These are phyloP conservation scores for Auricularia sp. DNA, from an alignment of 768 basidiomycete genomes.

Conservation along the genomic window DNA sequence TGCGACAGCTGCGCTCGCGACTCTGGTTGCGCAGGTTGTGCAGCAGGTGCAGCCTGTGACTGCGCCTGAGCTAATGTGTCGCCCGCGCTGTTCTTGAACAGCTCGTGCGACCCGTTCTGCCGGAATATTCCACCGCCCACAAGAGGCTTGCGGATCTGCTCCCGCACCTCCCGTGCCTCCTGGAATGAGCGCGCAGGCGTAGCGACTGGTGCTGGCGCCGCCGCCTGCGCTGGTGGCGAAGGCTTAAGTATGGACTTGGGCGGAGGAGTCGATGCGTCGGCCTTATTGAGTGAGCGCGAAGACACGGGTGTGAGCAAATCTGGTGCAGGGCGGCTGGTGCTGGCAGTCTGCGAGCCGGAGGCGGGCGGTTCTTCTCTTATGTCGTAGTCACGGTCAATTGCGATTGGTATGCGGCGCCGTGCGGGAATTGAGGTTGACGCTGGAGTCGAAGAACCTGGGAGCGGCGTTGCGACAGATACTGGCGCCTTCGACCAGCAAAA, in stretches of 20 bases:
- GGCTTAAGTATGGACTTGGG: conserved; percentile 8
- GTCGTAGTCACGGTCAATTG: conserved; percentile 2
- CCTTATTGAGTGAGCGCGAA: background rate
- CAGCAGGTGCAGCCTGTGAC: conserved; percentile 3
- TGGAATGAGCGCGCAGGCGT: conserved; percentile 32
- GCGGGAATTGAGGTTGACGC: background rate
- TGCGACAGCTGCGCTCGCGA: conserved; percentile 3
- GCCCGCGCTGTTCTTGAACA: conserved; percentile 31
- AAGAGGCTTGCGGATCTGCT: conserved; percentile 30
- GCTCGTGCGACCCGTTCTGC: conserved; percentile 46
- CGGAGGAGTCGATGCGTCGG: conserved; percentile 1
- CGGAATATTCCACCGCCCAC: conserved; percentile 70
- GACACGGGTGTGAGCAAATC: background rate
- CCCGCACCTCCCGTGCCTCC: conserved; percentile 50
- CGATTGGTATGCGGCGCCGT: conserved; percentile 11
- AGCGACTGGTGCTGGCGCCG: conserved; percentile 12
- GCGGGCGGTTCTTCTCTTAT: conserved; percentile 1
- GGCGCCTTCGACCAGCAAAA: background rate
- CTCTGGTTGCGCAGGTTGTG: background rate
- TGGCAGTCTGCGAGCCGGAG: background rate
- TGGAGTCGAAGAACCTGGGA: background rate
- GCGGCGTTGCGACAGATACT: background rate
- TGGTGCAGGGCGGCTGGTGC: background rate
- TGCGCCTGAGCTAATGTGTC: conserved; percentile 12
- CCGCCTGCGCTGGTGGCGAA: background rate